Percentiles rank a stretch among this genome's conserved stretches.
These are phyloP conservation scores for Chimonanthus salicifolius DNA, from an alignment of 164 flowering plant species.

Conservation along the genomic window DNA sequence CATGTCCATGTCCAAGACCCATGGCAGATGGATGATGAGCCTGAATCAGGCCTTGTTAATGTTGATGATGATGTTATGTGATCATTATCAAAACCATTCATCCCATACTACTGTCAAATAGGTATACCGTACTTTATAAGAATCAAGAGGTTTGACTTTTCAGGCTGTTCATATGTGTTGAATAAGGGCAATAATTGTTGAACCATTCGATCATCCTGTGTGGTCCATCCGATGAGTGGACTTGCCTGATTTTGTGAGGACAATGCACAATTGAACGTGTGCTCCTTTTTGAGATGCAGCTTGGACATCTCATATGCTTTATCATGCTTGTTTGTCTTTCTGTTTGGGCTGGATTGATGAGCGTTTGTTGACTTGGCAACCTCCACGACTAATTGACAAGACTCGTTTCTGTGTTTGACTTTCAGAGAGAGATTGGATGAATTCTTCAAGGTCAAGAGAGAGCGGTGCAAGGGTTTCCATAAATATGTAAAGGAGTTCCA, in stretches of 20 bases:
- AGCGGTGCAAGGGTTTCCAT: slow-evolving; percentile 89
- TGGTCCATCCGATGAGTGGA: not conserved
- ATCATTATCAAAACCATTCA: too few species aligned
- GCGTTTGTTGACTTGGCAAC: slow-evolving; percentile 2
- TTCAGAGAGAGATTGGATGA: slow-evolving; percentile 91
- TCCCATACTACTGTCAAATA: too few species aligned
- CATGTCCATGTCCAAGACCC: too few species aligned
- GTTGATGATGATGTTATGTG: too few species aligned
- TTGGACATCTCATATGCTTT: not conserved
- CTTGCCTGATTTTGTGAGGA: not conserved
- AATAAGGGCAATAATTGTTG: not conserved
- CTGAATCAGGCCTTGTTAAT: too few species aligned
- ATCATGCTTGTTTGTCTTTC: not conserved
- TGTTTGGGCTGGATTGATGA: not conserved
- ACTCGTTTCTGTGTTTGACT: not conserved
- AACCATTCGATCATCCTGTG: not conserved
- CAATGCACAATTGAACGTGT: not conserved
- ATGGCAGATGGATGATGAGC: too few species aligned
- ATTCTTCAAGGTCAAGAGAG: slow-evolving; percentile 75
- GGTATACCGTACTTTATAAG: too few species aligned
- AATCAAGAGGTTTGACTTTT: too few species aligned
- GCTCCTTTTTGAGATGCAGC: not conserved
- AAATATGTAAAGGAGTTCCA: slow-evolving; percentile 91
- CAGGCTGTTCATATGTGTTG: not conserved
- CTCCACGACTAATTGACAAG: not conserved